Evolutionary conservation across 75 land plant species (phyloP).

Genomic region (Cryptomeria japonica): DNA sequence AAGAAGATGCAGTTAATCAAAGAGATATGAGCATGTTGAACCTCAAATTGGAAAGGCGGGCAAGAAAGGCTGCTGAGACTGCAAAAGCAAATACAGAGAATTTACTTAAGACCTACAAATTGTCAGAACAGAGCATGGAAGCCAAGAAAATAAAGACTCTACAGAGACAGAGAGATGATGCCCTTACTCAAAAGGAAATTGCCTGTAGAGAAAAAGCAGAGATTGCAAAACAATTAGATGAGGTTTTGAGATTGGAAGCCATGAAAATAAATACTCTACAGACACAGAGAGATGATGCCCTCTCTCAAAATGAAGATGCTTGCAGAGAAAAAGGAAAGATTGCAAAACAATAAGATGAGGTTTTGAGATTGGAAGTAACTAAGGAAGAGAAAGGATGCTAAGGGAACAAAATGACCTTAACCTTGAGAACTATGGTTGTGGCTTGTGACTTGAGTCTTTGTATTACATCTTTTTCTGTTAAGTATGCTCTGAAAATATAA

Average conservation of each 20-base stretch:
- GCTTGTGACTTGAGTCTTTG: too few relatives aligned
- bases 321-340: too few relatives aligned
- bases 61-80: constrained; percentile 1
- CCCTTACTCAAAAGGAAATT: constrained; percentile 44
- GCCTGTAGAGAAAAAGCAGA: constrained; percentile 36
- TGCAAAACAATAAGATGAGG: too few relatives aligned
- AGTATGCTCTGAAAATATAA: too few relatives aligned
- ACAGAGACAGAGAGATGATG: constrained; percentile 41
- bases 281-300: too few relatives aligned
- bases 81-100: neutral
- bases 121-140: neutral
- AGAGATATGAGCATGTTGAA: neutral
- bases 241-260: constrained; percentile 1
- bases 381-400: neutral
- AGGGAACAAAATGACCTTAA: neutral
- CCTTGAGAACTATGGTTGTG: too few relatives aligned
- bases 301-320: too few relatives aligned
- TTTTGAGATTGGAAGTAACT: neutral
- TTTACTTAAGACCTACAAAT: too few relatives aligned
- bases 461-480: too few relatives aligned
- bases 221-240: too few relatives aligned
- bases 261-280: too few relatives aligned
- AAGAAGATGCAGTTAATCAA: neutral
- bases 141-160: constrained; percentile 21
- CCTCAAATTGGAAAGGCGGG: neutral